Conservation (phyloP, 176 grass and related monocot species). For the bread wheat (Triticum aestivum) region DNA sequence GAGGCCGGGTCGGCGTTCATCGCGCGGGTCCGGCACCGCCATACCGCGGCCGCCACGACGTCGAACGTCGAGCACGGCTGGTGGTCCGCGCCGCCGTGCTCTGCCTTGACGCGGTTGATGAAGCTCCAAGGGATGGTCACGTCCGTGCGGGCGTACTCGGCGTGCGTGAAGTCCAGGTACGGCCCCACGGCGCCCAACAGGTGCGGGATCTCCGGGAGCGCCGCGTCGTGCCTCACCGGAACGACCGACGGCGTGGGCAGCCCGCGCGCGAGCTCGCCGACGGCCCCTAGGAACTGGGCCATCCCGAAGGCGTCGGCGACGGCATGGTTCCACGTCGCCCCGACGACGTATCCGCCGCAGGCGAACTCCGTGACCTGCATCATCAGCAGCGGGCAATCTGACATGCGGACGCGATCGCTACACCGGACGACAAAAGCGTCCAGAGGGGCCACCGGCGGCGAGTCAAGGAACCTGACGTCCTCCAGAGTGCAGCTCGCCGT, state of each 20-base stretch:
- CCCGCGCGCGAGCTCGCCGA: conserved; percentile 19
- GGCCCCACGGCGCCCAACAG: not conserved
- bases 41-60: not conserved
- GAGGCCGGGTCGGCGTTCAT: not conserved
- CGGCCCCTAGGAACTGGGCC: conserved; percentile 14
- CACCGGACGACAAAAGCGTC: too few relatives aligned
- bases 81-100: not conserved
- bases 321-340: too few relatives aligned
- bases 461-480: too few relatives aligned
- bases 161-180: not conserved
- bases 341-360: too few relatives aligned
- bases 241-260: not conserved
- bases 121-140: conserved; percentile 15
- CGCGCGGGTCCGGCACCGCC: conserved; percentile 25
- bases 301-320: too few relatives aligned
- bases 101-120: conserved; percentile 19
- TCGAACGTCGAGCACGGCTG: not conserved
- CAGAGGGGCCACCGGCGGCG: too few relatives aligned
- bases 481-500: too few relatives aligned
- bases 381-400: too few relatives aligned
- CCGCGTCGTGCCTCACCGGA: conserved; percentile 9
- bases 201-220: conserved; percentile 23
- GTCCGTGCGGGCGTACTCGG: not conserved
- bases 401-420: too few relatives aligned
- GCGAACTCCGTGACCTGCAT: too few relatives aligned